phyloP scores from a whole-genome alignment of 1,284 basidiomycete species.

The Cystobasidium slooffiae region DNA sequence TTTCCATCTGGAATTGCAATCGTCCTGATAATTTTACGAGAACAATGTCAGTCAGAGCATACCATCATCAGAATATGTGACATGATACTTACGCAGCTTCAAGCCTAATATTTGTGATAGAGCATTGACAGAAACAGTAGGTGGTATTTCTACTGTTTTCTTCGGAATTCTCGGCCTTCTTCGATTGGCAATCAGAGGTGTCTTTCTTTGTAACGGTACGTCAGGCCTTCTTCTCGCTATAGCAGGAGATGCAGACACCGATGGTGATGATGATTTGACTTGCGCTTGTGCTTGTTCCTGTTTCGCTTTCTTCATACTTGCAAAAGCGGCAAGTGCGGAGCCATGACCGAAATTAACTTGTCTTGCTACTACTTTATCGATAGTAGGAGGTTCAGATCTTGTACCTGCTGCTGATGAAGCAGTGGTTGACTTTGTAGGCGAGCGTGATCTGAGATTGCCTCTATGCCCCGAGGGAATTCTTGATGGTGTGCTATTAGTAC shows the following conservation, averaged over 20 bases:
- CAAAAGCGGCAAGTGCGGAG: constrained; percentile 35
- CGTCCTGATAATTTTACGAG: constrained; percentile 36
- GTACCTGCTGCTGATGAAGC: background rate
- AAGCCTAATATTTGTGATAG: constrained; percentile 27
- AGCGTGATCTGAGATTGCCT: constrained; percentile 4
- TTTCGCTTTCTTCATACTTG: constrained; percentile 3
- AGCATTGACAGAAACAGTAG: constrained; percentile 34
- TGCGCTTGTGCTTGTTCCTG: constrained; percentile 2
- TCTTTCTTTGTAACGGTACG: background rate
- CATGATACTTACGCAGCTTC: constrained; percentile 26
- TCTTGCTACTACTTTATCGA: constrained; percentile 17
- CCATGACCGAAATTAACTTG: constrained; percentile 43
- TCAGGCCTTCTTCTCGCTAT: background rate
- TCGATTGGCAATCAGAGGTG: background rate
- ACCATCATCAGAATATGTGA: background rate
- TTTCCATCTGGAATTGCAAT: constrained; percentile 48
- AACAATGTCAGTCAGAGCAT: background rate
- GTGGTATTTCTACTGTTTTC: constrained; percentile 28
- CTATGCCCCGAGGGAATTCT: background rate
- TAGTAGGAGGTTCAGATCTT: no score
- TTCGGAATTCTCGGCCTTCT: background rate
- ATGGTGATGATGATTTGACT: background rate
- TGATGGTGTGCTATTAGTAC: background rate
- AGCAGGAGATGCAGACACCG: background rate
- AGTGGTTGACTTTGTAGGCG: background rate